A percentile compares a stretch with the other conserved stretches of the same genome.
Conservation (phyloP, 208 protist species). For the Leptomonas pyrrhocoris region DNA sequence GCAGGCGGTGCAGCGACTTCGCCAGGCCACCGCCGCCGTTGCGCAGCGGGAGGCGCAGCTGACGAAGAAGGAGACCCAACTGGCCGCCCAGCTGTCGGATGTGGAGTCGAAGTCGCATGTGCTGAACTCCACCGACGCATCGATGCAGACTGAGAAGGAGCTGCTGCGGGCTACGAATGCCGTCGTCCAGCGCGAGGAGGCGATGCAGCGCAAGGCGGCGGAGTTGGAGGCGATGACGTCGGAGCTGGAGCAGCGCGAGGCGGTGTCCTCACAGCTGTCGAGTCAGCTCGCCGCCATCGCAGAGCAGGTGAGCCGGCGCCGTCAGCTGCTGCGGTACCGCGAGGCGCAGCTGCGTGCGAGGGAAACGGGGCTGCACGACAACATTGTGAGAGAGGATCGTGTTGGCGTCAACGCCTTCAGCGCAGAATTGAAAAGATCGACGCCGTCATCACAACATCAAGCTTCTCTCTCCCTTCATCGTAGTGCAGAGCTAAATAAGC, state of each 20-base stretch:
- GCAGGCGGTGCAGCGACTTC: slow-evolving; percentile 25
- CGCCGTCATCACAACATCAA: slow-evolving; percentile 2
- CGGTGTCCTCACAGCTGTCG: slow-evolving; percentile 35
- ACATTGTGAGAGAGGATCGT: not conserved
- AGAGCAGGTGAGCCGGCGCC: slow-evolving; percentile 49
- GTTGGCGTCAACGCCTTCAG: not conserved
- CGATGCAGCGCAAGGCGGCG: slow-evolving; percentile 25
- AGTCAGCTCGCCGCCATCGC: slow-evolving; percentile 63
- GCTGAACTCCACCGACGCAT: not conserved
- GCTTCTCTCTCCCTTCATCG: not conserved
- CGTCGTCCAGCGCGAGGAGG: slow-evolving; percentile 36
- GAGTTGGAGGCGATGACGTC: slow-evolving; percentile 35
- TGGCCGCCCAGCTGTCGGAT: not conserved
- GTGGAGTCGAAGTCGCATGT: not conserved
- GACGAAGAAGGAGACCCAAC: slow-evolving; percentile 1
- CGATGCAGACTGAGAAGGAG: slow-evolving; percentile 18
- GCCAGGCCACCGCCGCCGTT: slow-evolving; percentile 25
- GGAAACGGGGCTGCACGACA: not conserved
- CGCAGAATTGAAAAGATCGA: not conserved
- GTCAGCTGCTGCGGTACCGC: slow-evolving; percentile 18
- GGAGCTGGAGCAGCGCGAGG: slow-evolving; percentile 47
- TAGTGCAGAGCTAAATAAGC: slow-evolving; percentile 6
- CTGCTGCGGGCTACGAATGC: slow-evolving; percentile 17
- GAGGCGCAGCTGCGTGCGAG: slow-evolving; percentile 17
- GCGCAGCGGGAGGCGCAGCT: slow-evolving; percentile 17